phyloP scores from a whole-genome alignment of 2,329 filamentous ascomycete species.

The Ceratocystis variospora region DNA sequence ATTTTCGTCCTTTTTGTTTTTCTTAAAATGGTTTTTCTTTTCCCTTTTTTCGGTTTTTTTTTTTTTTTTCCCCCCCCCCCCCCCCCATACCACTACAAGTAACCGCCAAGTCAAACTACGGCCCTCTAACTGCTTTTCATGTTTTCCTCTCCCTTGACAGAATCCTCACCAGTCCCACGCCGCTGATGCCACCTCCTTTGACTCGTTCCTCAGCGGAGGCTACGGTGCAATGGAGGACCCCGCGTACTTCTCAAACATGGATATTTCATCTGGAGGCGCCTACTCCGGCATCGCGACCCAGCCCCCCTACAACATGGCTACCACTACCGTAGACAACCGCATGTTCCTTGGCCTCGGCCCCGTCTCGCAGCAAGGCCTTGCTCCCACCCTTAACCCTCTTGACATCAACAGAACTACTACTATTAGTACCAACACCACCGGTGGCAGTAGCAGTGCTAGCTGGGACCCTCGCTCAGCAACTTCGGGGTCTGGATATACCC shows the following conservation, averaged over 20 bases:
- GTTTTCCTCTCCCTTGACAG: background rate
- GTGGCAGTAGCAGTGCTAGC: background rate
- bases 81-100: background rate
- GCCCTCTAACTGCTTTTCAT: background rate
- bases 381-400: slow-evolving; percentile 8
- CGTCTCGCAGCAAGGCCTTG: background rate
- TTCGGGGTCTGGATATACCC: background rate
- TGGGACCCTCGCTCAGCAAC: slow-evolving; percentile 6
- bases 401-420: slow-evolving; percentile 6
- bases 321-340: background rate
- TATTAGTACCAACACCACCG: background rate
- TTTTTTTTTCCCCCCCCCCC: background rate
- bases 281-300: background rate
- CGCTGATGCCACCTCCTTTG: slow-evolving; percentile 1
- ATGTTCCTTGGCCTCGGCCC: slow-evolving; percentile 10
- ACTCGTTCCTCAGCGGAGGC: background rate
- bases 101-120: background rate
- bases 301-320: slow-evolving; percentile 4
- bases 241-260: background rate
- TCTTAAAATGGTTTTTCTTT: background rate
- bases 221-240: slow-evolving; percentile 1
- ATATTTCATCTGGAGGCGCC: background rate
- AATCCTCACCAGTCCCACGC: background rate
- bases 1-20: too few relatives aligned
- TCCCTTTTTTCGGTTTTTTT: background rate